Evolutionary conservation across 2,329 filamentous ascomycete species (phyloP), one percentile per base, ranked within the genome.

Genomic region (Hypoxylon sp.): DNA sequence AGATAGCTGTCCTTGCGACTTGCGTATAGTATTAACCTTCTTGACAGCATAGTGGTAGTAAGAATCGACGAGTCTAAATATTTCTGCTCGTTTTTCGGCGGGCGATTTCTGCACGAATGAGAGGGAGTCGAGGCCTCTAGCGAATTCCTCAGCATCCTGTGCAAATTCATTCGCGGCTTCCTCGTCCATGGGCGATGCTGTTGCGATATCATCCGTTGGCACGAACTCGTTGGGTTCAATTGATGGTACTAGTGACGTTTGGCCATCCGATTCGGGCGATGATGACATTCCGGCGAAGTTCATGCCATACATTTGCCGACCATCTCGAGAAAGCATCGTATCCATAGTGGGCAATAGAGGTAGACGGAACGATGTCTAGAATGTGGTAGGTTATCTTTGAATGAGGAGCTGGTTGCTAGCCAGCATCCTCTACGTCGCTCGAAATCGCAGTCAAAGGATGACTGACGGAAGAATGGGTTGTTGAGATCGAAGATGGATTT

Each of bases 91-190:
- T 67, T 81, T 78, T 51, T 88, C 83, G 20, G 78, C 68, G 58
- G 72, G 57, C 54, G 75, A 67, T 59, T 78, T 71, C 60, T 75
- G 64, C 63, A 76, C 63, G 69, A 78, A 62, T 64, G 86, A 72
- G 75, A 91, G 93, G 45, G 84, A 81, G 72, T 97, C 92, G 15
- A 97, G 80, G 41, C 84, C 83, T 67, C 89, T 87, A 26, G 92
- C 91, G 67, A 97, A 97, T 32, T 84, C 81, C 73, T 96, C 91
- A 51, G 96, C 90, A 71, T 96, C 91, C 55, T 86, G 84, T 40
- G 56, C 41, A 37, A 69, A 69, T 12, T 61, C 60, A 12, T 61
- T 53, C 30, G 55, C 54, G 50, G 44, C 40, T 31, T 57, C 49
- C 35, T 51, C 46, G 17, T 55, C 49, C 21, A 57, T 59, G 43